Conservation (phyloP, 257 asterid genomes). For the Petunia axillaris region DNA sequence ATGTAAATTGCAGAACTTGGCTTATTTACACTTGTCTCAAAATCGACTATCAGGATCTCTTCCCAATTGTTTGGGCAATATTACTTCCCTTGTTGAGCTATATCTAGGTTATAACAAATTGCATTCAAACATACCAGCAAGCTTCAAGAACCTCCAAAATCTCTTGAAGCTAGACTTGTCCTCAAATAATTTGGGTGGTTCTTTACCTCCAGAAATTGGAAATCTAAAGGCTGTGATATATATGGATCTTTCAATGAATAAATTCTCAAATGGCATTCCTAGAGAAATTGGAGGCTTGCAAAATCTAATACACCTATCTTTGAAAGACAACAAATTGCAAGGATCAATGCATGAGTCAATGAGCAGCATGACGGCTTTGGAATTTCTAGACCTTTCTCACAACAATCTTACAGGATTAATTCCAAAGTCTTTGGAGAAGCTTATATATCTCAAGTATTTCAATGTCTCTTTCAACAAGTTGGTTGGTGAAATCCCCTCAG, state of each 20-base stretch:
- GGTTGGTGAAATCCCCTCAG: background rate
- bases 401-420: conserved; percentile 20
- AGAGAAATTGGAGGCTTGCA: conserved; percentile 27
- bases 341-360: background rate
- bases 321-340: background rate
- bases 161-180: conserved; percentile 6
- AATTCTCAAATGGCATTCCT: conserved; percentile 20
- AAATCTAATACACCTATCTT: conserved; percentile 17
- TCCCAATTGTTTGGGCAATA: background rate
- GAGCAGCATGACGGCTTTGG: background rate
- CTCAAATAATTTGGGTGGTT: background rate
- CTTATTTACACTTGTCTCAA: background rate
- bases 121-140: background rate
- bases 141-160: background rate
- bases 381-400: conserved; percentile 21
- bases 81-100: background rate
- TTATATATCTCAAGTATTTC: conserved; percentile 1
- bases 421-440: background rate
- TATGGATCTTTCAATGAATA: background rate
- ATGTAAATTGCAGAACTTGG: conserved; percentile 12
- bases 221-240: background rate
- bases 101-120: conserved; percentile 7
- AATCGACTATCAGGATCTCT: conserved; percentile 19
- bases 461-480: background rate
- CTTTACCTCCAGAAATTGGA: background rate